Evolutionary conservation across 1,284 basidiomycete genomes (phyloP).

Genomic region (Baeospora myosura): DNA sequence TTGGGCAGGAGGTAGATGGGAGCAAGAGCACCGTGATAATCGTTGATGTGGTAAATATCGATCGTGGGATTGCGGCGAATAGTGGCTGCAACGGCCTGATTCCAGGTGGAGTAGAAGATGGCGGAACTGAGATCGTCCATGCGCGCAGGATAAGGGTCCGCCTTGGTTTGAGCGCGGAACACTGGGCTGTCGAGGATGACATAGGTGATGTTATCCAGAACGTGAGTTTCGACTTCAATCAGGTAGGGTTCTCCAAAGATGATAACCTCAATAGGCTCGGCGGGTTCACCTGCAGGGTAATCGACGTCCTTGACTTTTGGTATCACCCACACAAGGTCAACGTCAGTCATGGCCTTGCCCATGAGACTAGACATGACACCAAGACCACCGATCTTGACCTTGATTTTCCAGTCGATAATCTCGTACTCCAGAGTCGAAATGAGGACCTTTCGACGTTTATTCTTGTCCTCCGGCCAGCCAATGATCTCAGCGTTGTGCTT

Average conservation of each 20-base stretch:
- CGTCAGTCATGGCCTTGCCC: slow-evolving; percentile 95
- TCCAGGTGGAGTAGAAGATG: slow-evolving; percentile 96
- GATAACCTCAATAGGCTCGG: slow-evolving; percentile 89
- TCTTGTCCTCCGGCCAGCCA: slow-evolving; percentile 88
- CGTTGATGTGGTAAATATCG: slow-evolving; percentile 86
- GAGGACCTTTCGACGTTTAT: slow-evolving; percentile 82
- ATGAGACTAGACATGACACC: slow-evolving; percentile 95
- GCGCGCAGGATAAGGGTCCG: slow-evolving; percentile 89
- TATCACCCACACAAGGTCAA: slow-evolving; percentile 87
- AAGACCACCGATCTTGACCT: slow-evolving; percentile 93
- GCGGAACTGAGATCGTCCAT: slow-evolving; percentile 94
- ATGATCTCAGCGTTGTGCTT: slow-evolving; percentile 62
- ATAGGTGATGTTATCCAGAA: slow-evolving; percentile 89
- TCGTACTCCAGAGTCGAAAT: slow-evolving; percentile 92
- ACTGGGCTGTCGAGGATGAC: slow-evolving; percentile 89
- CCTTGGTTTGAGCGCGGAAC: slow-evolving; percentile 90
- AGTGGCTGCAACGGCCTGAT: slow-evolving; percentile 87
- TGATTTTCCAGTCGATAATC: slow-evolving; percentile 92
- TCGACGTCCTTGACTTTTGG: slow-evolving; percentile 92
- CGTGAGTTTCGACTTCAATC: slow-evolving; percentile 89
- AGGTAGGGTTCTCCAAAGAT: slow-evolving; percentile 93
- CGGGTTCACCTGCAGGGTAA: slow-evolving; percentile 83
- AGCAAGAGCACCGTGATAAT: slow-evolving; percentile 88
- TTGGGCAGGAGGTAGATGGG: slow-evolving; percentile 87
- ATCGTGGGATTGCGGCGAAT: slow-evolving; percentile 78